phyloP scores from a whole-genome alignment of 1,139 yeast genomes.

The Blastobotrys proliferans region DNA sequence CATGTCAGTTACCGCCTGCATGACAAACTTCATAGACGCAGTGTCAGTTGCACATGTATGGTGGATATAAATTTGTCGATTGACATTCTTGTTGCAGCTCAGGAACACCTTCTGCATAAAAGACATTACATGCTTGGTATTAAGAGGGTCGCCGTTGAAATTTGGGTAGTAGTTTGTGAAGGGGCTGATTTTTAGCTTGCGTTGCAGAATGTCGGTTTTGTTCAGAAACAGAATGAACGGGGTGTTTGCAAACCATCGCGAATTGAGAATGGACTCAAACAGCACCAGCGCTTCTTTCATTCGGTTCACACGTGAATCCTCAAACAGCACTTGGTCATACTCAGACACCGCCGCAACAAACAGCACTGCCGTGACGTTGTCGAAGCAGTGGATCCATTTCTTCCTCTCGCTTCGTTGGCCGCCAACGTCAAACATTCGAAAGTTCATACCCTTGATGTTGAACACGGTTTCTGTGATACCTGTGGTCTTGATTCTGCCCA shows the following conservation, averaged over 20 bases:
- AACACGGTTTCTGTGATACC: slow-evolving; percentile 90
- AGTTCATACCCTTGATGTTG: slow-evolving; percentile 55
- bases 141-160: slow-evolving; percentile 22
- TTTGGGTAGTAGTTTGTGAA: slow-evolving; percentile 29
- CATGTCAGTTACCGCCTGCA: slow-evolving; percentile 90
- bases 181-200: slow-evolving; percentile 45
- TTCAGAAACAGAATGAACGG: slow-evolving; percentile 87
- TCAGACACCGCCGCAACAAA: slow-evolving; percentile 93
- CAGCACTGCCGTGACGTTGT: slow-evolving; percentile 81
- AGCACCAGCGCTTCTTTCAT: slow-evolving; percentile 86
- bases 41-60: slow-evolving; percentile 97
- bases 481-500: slow-evolving; percentile 90
- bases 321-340: slow-evolving; percentile 87
- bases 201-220: slow-evolving; percentile 77
- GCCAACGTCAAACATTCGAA: slow-evolving; percentile 90
- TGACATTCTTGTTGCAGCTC: slow-evolving; percentile 52
- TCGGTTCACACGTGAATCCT: slow-evolving; percentile 83
- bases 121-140: slow-evolving; percentile 23
- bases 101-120: slow-evolving; percentile 27
- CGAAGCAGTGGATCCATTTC: slow-evolving; percentile 96
- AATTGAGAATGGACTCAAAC: slow-evolving; percentile 81
- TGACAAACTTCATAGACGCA: slow-evolving; percentile 77
- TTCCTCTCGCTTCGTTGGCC: slow-evolving; percentile 93
- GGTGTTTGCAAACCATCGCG: slow-evolving; percentile 78
- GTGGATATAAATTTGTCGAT: slow-evolving; percentile 72